Evolutionary conservation across 1,284 basidiomycete genomes (phyloP), one percentile per base, ranked within the genome.

Genomic region (Naganishia liquefaciens): DNA sequence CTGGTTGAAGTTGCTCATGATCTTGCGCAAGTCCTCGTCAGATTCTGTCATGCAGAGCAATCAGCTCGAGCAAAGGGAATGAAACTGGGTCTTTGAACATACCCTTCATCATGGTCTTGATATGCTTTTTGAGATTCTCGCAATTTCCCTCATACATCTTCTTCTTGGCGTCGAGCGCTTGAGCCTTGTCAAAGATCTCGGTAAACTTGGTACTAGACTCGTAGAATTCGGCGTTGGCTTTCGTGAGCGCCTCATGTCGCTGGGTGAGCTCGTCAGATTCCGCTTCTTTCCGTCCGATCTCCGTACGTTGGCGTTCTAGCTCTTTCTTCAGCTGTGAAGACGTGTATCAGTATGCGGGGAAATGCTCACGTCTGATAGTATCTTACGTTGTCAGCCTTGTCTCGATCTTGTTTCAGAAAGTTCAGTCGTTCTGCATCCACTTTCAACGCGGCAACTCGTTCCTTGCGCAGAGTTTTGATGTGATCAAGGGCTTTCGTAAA

Each of bases 401-500:
- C 83, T 73, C 95, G 96, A 80, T 99, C 93, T 28, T 84, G 83
- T 46, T 87, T 85, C 42, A 97, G 83, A 33, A 87, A 86, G 46
- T 90, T 84, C 2, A 98, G 84, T 15, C 90, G 86, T 73, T 92
- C 94, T 71, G 90, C 90, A 77, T 98, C 93, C 1, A 92, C 88
- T 78, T 99, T 99, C 64, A 96, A 84, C 68, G 98, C 94, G 4
- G 87, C 85, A 0, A 87, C 83, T 17, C 93, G 87, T 54, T 99
- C 96, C 76, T 99, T 99, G 58, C 91, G 84, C 37, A 97, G 81
- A 30, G 78, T 73, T 76, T 95, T 97, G 81, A 99, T 97, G 49
- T 89, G 88, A 70, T 97, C 92, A 2, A 99, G 83, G 1, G 96
- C 96, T 75, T 99, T 99, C 1, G 95, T 98, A 75, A 95, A 97